These are phyloP conservation scores for Leptodontidium sp. DNA, from an alignment of 2,329 filamentous ascomycete species.

Conservation along the genomic window DNA sequence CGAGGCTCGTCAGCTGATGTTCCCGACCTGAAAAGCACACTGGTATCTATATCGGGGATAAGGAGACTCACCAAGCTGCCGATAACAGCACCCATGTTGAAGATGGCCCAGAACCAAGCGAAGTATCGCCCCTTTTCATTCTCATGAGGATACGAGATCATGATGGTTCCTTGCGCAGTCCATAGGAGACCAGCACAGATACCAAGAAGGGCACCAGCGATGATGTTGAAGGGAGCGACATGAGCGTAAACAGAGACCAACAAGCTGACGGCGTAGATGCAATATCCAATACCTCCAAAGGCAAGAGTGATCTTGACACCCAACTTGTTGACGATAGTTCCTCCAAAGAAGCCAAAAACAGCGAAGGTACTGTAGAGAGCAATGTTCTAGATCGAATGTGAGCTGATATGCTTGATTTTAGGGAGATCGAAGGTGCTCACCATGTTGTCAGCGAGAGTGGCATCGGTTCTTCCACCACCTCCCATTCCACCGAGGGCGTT, in stretches of 20 bases:
- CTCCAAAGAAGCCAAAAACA: slow-evolving; percentile 73
- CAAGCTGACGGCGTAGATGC: slow-evolving; percentile 75
- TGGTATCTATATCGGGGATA: no score
- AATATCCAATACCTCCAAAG: slow-evolving; percentile 80
- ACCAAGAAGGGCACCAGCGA: slow-evolving; percentile 79
- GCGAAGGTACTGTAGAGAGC: slow-evolving; percentile 61
- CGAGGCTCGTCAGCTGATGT: slow-evolving; percentile 20
- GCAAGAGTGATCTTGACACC: slow-evolving; percentile 74
- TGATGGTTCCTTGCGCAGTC: slow-evolving; percentile 84
- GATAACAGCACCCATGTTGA: slow-evolving; percentile 90
- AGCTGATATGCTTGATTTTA: slow-evolving; percentile 11
- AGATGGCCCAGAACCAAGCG: slow-evolving; percentile 93
- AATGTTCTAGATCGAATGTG: slow-evolving; percentile 43
- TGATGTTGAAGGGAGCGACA: slow-evolving; percentile 75
- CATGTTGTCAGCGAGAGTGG: slow-evolving; percentile 58
- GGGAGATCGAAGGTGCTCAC: slow-evolving; percentile 32
- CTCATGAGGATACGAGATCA: slow-evolving; percentile 90
- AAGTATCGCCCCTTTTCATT: slow-evolving; percentile 87
- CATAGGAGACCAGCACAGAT: slow-evolving; percentile 82
- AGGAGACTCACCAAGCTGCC: slow-evolving; percentile 65
- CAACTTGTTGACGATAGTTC: slow-evolving; percentile 79
- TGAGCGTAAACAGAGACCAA: slow-evolving; percentile 74
- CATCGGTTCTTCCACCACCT: slow-evolving; percentile 66
- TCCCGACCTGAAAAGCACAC: not conserved
- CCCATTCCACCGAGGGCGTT: slow-evolving; percentile 73